A percentile compares a stretch with the other conserved stretches of the same genome.
These are phyloP conservation scores for Danielia oregonensis DNA, from an alignment of 805 yeast genomes.

Conservation along the genomic window DNA sequence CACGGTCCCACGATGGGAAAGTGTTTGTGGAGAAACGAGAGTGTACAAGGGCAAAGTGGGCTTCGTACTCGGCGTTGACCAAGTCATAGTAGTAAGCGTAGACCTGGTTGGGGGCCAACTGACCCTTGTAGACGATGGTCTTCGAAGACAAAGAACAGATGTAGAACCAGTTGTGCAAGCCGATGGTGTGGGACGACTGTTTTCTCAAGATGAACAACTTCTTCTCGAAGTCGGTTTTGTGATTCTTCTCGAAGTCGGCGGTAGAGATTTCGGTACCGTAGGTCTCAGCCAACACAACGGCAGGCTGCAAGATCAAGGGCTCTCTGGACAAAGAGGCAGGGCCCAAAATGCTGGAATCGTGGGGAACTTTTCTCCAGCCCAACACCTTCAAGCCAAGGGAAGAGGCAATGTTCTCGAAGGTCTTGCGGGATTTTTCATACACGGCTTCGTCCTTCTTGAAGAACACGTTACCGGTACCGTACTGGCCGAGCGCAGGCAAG, in stretches of 20 bases:
- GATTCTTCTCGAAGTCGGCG: slow-evolving; percentile 52
- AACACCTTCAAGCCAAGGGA: slow-evolving; percentile 76
- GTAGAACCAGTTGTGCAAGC: slow-evolving; percentile 96
- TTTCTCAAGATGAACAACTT: slow-evolving; percentile 83
- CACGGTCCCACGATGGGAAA: slow-evolving; percentile 99
- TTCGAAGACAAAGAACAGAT: slow-evolving; percentile 86
- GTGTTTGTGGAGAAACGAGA: slow-evolving; percentile 97
- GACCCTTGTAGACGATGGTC: slow-evolving; percentile 96
- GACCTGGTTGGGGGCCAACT: slow-evolving; percentile 93
- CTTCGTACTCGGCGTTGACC: slow-evolving; percentile 86
- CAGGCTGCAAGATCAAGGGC: slow-evolving; percentile 89
- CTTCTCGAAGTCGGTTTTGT: slow-evolving; percentile 70
- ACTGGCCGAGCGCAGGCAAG: slow-evolving; percentile 78
- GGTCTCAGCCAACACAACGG: slow-evolving; percentile 59
- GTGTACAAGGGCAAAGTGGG: slow-evolving; percentile 94
- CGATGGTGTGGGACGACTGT: slow-evolving; percentile 85
- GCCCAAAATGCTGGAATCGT: slow-evolving; percentile 89
- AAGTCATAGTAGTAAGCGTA: slow-evolving; percentile 92
- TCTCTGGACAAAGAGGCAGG: slow-evolving; percentile 94
- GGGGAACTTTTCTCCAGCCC: slow-evolving; percentile 95
- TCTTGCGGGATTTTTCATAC: slow-evolving; percentile 62
- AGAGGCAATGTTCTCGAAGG: slow-evolving; percentile 78
- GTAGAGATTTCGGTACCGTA: slow-evolving; percentile 31
- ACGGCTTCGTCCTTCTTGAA: slow-evolving; percentile 83
- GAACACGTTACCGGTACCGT: slow-evolving; percentile 92